phyloP scores from a whole-genome alignment of 164 flowering plant species.

The Vitis rupestris region DNA sequence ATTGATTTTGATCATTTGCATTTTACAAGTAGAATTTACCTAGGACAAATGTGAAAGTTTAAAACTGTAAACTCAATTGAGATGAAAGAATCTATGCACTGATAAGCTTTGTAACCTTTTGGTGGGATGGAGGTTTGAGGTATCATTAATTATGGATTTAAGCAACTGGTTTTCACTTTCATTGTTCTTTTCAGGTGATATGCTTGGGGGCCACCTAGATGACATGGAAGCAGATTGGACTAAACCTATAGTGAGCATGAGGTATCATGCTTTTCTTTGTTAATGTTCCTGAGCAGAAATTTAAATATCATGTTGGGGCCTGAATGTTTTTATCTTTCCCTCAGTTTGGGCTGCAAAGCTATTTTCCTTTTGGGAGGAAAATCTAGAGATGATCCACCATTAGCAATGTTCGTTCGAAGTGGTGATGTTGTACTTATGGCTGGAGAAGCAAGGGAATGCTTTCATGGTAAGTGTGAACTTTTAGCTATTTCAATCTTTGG shows the following conservation, averaged over 20 bases:
- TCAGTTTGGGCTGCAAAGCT: slow-evolving; percentile 96
- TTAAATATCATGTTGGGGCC: not conserved
- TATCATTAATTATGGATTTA: not conserved
- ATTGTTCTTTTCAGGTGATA: slow-evolving; percentile 55
- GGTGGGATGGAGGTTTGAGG: too few species aligned
- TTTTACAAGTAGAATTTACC: too few species aligned
- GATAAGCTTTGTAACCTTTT: too few species aligned
- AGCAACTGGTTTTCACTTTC: not conserved
- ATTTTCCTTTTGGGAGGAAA: slow-evolving; percentile 93
- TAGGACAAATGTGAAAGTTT: too few species aligned
- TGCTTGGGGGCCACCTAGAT: slow-evolving; percentile 98
- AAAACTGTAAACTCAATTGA: too few species aligned
- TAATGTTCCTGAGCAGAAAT: not conserved
- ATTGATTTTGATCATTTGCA: too few species aligned
- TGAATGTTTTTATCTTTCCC: slow-evolving; percentile 1
- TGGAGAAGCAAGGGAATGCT: slow-evolving; percentile 96
- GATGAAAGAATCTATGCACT: too few species aligned
- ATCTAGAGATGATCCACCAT: slow-evolving; percentile 70
- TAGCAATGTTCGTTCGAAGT: slow-evolving; percentile 92
- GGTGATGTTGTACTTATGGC: slow-evolving; percentile 97
- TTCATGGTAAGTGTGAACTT: slow-evolving; percentile 70
- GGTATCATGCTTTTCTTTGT: slow-evolving; percentile 41
- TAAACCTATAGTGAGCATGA: slow-evolving; percentile 98
- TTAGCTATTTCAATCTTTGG: not conserved
- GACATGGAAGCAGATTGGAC: slow-evolving; percentile 99